A percentile compares a stretch with the other conserved stretches of the same genome.
Evolutionary conservation across 1,284 basidiomycete genomes (phyloP).

Genomic region (Rhodotorula sp.): DNA sequence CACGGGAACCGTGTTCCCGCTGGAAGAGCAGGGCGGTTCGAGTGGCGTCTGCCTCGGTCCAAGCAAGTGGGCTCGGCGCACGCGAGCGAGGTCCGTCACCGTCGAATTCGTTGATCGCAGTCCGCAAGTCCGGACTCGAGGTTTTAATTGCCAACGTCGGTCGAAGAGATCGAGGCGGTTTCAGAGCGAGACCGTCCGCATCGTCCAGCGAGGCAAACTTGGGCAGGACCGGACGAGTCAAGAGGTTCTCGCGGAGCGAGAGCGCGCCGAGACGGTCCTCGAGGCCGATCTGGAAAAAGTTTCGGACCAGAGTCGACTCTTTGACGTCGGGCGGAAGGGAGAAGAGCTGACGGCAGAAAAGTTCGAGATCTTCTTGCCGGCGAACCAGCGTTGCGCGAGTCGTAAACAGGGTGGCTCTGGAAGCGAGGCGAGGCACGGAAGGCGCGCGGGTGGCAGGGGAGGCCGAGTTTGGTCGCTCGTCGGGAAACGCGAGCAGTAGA

Average conservation of each 20-base stretch:
- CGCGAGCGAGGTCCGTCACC: too few species aligned
- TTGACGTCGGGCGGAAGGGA: slow-evolving; percentile 31
- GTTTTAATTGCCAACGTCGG: slow-evolving; percentile 31
- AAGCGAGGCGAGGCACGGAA: slow-evolving; percentile 32
- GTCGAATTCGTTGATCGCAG: too few species aligned
- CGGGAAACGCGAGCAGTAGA: slow-evolving; percentile 35
- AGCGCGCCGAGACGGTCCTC: slow-evolving; percentile 6
- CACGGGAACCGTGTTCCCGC: too few species aligned
- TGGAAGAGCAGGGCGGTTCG: too few species aligned
- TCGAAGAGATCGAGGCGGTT: slow-evolving; percentile 11
- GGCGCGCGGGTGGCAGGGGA: slow-evolving; percentile 17
- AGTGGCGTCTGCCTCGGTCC: too few species aligned
- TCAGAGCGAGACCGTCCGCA: slow-evolving; percentile 8
- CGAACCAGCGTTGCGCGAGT: slow-evolving; percentile 24
- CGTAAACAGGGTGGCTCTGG: slow-evolving; percentile 30
- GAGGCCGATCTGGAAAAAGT: slow-evolving; percentile 36
- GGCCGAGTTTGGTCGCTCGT: slow-evolving; percentile 11
- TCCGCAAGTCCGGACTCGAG: slow-evolving; percentile 38
- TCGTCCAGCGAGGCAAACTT: slow-evolving; percentile 7
- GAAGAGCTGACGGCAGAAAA: slow-evolving; percentile 36
- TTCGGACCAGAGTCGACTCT: slow-evolving; percentile 27
- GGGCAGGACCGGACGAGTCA: not conserved
- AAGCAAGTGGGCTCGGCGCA: too few species aligned
- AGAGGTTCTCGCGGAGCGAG: slow-evolving; percentile 6
- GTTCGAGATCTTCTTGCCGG: slow-evolving; percentile 38